Evolutionary conservation across 306 rosid genomes (phyloP).

Genomic region (Vigna angularis): DNA sequence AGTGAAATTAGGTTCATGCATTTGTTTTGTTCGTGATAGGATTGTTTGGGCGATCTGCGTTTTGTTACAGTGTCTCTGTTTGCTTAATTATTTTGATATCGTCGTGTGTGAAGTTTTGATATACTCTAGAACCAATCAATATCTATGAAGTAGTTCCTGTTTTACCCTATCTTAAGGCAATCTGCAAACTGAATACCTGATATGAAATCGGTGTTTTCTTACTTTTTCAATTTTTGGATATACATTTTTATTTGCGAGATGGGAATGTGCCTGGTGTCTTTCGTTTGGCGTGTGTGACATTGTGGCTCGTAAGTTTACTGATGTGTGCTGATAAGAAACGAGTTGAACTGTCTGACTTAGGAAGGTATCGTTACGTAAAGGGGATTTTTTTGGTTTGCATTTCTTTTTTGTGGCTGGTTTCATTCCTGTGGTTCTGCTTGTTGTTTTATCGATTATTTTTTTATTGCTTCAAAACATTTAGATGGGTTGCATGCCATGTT

Average conservation of each 20-base stretch:
- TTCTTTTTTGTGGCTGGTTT: background rate
- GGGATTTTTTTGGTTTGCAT: background rate
- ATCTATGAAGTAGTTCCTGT: background rate
- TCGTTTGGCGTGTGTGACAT: background rate
- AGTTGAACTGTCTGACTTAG: background rate
- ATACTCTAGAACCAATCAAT: background rate
- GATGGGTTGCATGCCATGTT: background rate
- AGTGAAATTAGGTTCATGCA: constrained; percentile 13
- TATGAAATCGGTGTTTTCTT: background rate
- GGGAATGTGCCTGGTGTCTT: constrained; percentile 22
- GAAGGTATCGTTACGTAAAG: background rate
- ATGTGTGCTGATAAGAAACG: constrained; percentile 7
- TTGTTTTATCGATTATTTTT: background rate
- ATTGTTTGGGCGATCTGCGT: background rate
- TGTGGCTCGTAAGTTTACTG: background rate
- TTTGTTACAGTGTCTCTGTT: background rate
- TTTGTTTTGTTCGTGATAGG: constrained; percentile 4
- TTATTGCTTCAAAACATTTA: background rate
- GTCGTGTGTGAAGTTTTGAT: background rate
- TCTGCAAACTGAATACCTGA: background rate
- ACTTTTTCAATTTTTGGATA: background rate
- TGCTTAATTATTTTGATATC: constrained; percentile 12
- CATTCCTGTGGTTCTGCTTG: background rate
- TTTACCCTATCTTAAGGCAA: background rate
- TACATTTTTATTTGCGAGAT: constrained; percentile 18